Base-by-base conservation (phyloP, 2,329 filamentous ascomycete species). In the Hypocreales sp. region DNA sequence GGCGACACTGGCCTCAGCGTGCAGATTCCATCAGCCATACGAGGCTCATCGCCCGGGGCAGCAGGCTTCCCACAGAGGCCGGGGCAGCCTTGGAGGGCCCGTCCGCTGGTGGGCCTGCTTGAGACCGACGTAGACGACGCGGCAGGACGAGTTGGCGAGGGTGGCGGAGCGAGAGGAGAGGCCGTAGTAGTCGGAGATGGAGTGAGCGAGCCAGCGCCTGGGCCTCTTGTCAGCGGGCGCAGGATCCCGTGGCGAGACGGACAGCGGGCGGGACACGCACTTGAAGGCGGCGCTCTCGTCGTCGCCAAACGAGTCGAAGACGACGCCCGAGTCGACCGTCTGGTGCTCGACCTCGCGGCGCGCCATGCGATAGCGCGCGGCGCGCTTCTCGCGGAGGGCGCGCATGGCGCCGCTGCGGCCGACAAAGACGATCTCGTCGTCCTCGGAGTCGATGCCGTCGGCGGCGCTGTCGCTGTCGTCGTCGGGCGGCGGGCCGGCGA, bases 351-450 rank as follows among this genome's bases (percentile, higher is more conserved):
- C 50, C 34, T 70, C 58, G 22, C 66, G 58, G 22, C 61, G 53
- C 3, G 61, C 62, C 40, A 54, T 56, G 45, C 64, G 67, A 45
- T 62, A 64, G 24, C 39, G 35, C 8, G 36, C 37, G 14, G 38
- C 56, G 55, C 23, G 59, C 55, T 33, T 60, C 36, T 48, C 39
- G 14, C 35, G 38, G 35, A 46, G 25, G 29, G 45, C 47, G 10
- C 50, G 58, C 55, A 59, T 81, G 51, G 52, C 69, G 48, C 73
- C 76, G 64, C 56, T 73, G 47, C 42, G 59, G 2, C 81, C 86
- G 5, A 92, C 73, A 48, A 94, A 94, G 8, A 94, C 84, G 38
- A 94, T 83, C 55, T 93, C 83, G 35, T 93, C 84, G 35, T 92
- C 83, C 17, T 54, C 49, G 2, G 49, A 52, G 36, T 69, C 64